Evolutionary conservation across 202 grass and related monocot genomes (phyloP), one percentile per base, ranked within the genome.

Genomic region (Zizania palustris): DNA sequence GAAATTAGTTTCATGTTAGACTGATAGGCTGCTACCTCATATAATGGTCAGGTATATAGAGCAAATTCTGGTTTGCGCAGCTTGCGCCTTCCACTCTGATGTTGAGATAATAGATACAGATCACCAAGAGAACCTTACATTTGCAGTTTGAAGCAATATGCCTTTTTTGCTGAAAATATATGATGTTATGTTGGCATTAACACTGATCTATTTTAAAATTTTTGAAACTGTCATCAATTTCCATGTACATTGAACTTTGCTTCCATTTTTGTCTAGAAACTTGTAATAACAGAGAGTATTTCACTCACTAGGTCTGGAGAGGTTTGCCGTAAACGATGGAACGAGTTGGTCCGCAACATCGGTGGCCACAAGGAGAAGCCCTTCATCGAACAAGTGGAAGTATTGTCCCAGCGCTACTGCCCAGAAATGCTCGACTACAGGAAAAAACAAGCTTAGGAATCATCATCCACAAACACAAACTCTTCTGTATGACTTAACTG

Each of bases 361-460:
- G 88, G 90, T 41, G 79, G 71, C 9, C 75, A 84, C 37, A 87
- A 60, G 69, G 86, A 90, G 86, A 97, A 39, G 79, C 46, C 88
- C 44, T 97, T 97, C 70, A 88, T 91, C 5, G 90, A 91, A 65
- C 88, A 91, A 78, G 58, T 97, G 28, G 88, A 89, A 65, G 74
- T 91, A 33, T 79, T 93, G 11, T 70, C 81, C 1, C 57, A 70
- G 46, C 78, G 90, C 1, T 93, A 93, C 82, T 78, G 74, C 71
- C 36, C 81, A 1, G 88, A 97, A 39, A 97, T 93, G 90, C 28
- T 91, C 9, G 75, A 87, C 44, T 93, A 85, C 60, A 88, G 88
- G 85, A 69, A 78, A 28, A 3, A 38, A 71, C 38, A 50, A 22
- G 22, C 11, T 3, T 36, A 13, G 3, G 60, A 56, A 36, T 56